A percentile compares a stretch with the other conserved stretches of the same genome.
phyloP scores from a whole-genome alignment of 352 stramenopile genomes.

The Globisporangium orthogonon region DNA sequence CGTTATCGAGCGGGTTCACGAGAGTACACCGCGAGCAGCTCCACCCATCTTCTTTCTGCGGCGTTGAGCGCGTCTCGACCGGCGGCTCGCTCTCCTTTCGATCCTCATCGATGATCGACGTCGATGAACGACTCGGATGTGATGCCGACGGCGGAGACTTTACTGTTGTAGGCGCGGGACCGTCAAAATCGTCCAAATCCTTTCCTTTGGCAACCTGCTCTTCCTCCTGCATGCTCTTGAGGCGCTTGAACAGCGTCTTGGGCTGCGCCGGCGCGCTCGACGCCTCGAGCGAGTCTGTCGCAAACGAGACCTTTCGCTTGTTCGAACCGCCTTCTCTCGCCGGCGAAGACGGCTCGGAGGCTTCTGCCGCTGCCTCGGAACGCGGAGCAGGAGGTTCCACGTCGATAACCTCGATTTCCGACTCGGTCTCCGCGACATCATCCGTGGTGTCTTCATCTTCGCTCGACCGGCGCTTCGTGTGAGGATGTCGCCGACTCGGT shows the following conservation, averaged over 20 bases:
- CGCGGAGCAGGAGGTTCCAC: conserved; percentile 1
- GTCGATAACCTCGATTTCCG: conserved; percentile 9
- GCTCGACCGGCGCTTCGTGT: conserved; percentile 19
- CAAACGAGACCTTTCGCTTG: conserved; percentile 15
- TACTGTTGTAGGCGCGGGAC: neutral
- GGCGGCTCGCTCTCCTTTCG: conserved; percentile 35
- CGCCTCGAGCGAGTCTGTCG: conserved; percentile 1
- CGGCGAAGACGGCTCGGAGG: neutral
- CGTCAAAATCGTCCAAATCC: conserved; percentile 12
- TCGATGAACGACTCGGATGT: neutral
- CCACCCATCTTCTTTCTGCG: conserved; percentile 26
- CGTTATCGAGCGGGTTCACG: conserved; percentile 47
- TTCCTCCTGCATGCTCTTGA: conserved; percentile 16
- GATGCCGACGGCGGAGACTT: neutral
- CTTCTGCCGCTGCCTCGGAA: neutral
- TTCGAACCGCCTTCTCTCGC: neutral
- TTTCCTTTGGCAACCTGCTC: conserved; percentile 14
- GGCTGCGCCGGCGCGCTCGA: conserved; percentile 2
- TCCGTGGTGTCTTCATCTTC: conserved; percentile 21
- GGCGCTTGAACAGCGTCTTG: conserved; percentile 19
- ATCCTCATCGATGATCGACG: conserved; percentile 30
- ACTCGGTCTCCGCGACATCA: conserved; percentile 8
- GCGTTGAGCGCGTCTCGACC: conserved; percentile 6
- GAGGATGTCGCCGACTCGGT: neutral
- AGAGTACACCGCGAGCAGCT: conserved; percentile 77